A percentile compares a stretch with the other conserved stretches of the same genome.
These are phyloP conservation scores for Davidsoniella australis DNA, from an alignment of 2,329 filamentous ascomycete genomes.

Conservation along the genomic window DNA sequence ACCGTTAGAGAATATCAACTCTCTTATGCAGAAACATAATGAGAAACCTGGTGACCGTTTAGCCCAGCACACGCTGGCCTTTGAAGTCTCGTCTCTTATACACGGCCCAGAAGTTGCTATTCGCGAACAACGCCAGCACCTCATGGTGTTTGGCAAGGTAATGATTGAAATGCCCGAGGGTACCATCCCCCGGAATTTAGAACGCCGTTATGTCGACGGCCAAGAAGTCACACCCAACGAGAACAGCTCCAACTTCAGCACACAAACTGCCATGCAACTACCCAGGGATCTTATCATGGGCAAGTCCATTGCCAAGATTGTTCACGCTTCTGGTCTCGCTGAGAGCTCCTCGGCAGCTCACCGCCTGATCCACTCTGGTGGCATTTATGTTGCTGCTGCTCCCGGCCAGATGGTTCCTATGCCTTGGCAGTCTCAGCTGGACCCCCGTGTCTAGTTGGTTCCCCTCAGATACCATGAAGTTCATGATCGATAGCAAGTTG, in stretches of 20 bases:
- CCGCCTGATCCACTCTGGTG: slow-evolving; percentile 36
- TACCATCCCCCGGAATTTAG: slow-evolving; percentile 8
- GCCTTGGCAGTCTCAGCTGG: slow-evolving; percentile 38
- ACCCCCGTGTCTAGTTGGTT: slow-evolving; percentile 43
- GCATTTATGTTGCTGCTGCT: slow-evolving; percentile 42
- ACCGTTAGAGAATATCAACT: slow-evolving; percentile 48
- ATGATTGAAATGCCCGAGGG: slow-evolving; percentile 8
- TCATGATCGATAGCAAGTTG: slow-evolving; percentile 40
- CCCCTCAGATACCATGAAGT: slow-evolving; percentile 38
- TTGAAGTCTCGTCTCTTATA: slow-evolving; percentile 63
- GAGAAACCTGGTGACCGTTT: slow-evolving; percentile 51
- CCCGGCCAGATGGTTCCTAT: slow-evolving; percentile 26
- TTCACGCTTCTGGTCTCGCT: slow-evolving; percentile 43
- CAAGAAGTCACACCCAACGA: slow-evolving; percentile 12
- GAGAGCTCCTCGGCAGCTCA: slow-evolving; percentile 39
- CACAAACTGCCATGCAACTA: slow-evolving; percentile 38
- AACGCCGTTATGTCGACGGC: slow-evolving; percentile 8
- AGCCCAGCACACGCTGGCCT: slow-evolving; percentile 71
- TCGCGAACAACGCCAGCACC: slow-evolving; percentile 40
- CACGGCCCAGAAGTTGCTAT: slow-evolving; percentile 53
- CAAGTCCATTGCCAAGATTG: slow-evolving; percentile 39
- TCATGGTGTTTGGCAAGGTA: slow-evolving; percentile 28
- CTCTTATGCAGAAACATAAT: slow-evolving; percentile 50
- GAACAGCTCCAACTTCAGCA: slow-evolving; percentile 27
- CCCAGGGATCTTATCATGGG: slow-evolving; percentile 37